Percentiles rank a stretch among this genome's conserved stretches.
phyloP scores from a whole-genome alignment of 352 stramenopile species.

The Phytophthora pseudosyringae region DNA sequence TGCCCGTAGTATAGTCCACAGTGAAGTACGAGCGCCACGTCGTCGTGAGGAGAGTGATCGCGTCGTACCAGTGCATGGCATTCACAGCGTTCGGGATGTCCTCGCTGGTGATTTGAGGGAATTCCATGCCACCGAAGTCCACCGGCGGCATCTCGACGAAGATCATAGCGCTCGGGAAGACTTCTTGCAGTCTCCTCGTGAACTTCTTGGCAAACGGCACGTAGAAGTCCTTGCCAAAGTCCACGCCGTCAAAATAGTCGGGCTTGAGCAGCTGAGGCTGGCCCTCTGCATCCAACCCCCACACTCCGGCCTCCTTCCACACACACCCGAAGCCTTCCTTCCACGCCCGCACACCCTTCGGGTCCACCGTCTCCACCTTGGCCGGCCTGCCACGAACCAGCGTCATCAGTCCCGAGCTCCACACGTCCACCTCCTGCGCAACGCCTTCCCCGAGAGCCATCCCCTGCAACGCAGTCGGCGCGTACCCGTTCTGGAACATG shows the following conservation, averaged over 20 bases:
- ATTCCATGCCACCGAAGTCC: slow-evolving; percentile 57
- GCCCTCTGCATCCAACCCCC: slow-evolving; percentile 41
- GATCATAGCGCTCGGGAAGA: slow-evolving; percentile 67
- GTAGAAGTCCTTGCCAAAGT: slow-evolving; percentile 82
- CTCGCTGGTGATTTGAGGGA: slow-evolving; percentile 56
- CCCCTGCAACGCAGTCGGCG: slow-evolving; percentile 71
- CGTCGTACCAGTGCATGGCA: slow-evolving; percentile 92
- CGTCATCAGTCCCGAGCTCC: slow-evolving; percentile 62
- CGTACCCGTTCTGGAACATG: slow-evolving; percentile 70
- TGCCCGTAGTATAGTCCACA: slow-evolving; percentile 60
- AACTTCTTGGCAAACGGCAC: slow-evolving; percentile 71
- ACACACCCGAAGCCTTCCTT: slow-evolving; percentile 64
- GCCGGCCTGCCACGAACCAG: slow-evolving; percentile 59
- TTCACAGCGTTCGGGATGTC: slow-evolving; percentile 69
- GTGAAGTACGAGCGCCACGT: slow-evolving; percentile 74
- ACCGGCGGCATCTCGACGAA: slow-evolving; percentile 82
- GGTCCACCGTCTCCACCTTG: slow-evolving; percentile 51
- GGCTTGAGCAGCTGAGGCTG: slow-evolving; percentile 53
- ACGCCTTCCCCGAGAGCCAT: slow-evolving; percentile 78
- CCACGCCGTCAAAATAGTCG: slow-evolving; percentile 65
- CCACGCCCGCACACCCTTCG: slow-evolving; percentile 64
- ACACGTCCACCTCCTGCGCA: slow-evolving; percentile 60
- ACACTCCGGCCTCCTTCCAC: slow-evolving; percentile 81
- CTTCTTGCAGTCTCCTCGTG: slow-evolving; percentile 48
- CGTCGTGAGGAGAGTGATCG: slow-evolving; percentile 80